Percentiles rank a stretch among this genome's conserved stretches.
Conservation (phyloP, 2,329 filamentous ascomycete genomes). For the Monilinia polystroma region DNA sequence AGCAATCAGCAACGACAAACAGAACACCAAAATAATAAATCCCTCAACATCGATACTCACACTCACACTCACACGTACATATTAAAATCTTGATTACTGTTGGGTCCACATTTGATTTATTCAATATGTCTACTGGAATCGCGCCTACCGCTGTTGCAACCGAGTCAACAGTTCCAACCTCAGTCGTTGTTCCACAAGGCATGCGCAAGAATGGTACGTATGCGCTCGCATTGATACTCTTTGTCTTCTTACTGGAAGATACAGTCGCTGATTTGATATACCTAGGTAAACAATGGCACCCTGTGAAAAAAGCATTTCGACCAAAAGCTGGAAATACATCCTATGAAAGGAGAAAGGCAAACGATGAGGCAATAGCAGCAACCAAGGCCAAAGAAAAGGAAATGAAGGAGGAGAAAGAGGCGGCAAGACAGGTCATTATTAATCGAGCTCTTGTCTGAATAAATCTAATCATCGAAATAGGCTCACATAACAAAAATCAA, state of each 20-base stretch:
- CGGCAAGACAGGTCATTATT: constrained; percentile 70
- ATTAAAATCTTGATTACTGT: neutral
- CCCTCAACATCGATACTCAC: neutral
- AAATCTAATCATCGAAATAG: constrained; percentile 46
- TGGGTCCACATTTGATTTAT: neutral
- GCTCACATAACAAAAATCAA: constrained; percentile 75
- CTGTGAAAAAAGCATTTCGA: constrained; percentile 78
- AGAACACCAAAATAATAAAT: neutral
- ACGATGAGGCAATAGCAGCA: constrained; percentile 67
- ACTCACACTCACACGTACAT: too few relatives aligned
- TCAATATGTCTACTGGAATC: constrained; percentile 35
- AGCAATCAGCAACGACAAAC: neutral
- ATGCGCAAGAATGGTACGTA: constrained; percentile 79
- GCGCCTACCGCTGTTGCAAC: constrained; percentile 21
- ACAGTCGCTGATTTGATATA: neutral
- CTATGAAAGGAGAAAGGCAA: constrained; percentile 72
- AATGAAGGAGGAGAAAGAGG: constrained; percentile 93
- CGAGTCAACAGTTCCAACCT: neutral
- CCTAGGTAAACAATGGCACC: constrained; percentile 92
- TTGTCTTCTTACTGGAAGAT: neutral
- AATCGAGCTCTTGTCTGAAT: neutral
- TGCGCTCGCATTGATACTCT: neutral
- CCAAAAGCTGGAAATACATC: constrained; percentile 74
- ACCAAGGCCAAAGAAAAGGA: constrained; percentile 92
- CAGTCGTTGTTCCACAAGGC: constrained; percentile 43